phyloP scores from a whole-genome alignment of 257 asterid genomes.

The Catharanthus roseus region DNA sequence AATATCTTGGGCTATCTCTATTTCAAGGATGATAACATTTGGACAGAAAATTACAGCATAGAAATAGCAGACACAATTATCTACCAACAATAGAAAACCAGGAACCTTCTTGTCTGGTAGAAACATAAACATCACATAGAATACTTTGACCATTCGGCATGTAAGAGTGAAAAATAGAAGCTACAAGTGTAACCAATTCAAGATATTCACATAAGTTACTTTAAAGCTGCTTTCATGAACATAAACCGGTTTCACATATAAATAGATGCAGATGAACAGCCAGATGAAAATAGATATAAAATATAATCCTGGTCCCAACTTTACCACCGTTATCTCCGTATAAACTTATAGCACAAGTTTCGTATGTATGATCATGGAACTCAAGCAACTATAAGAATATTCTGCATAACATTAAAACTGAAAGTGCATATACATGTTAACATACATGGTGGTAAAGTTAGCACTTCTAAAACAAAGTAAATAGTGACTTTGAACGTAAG shows the following conservation, averaged over 20 bases:
- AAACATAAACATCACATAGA: background rate
- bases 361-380: background rate
- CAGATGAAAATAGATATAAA: background rate
- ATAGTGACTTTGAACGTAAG: background rate
- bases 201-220: background rate
- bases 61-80: background rate
- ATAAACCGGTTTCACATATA: background rate
- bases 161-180: background rate
- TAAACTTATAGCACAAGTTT: background rate
- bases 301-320: background rate
- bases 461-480: background rate
- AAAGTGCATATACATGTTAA: background rate
- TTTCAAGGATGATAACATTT: conserved; percentile 1
- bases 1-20: conserved; percentile 24
- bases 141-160: background rate
- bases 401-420: background rate
- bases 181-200: background rate
- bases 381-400: background rate
- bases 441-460: background rate
- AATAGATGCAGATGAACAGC: background rate
- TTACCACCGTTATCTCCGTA: background rate
- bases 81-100: background rate
- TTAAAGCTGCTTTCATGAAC: background rate
- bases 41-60: background rate
- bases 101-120: background rate